phyloP scores from a whole-genome alignment of 345 rosid genomes.

The Mercurialis annua region DNA sequence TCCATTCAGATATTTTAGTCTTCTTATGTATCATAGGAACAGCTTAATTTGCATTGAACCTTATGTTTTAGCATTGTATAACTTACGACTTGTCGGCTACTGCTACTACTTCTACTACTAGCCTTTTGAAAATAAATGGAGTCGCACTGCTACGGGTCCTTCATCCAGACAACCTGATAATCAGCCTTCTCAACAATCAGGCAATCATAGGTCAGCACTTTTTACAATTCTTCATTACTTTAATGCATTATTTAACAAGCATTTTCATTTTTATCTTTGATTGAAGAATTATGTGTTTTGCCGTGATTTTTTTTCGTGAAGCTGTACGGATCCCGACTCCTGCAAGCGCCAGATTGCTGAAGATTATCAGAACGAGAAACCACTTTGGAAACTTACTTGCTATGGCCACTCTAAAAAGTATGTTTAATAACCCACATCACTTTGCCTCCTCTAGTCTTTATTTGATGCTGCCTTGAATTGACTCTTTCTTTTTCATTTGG shows the following conservation, averaged over 20 bases:
- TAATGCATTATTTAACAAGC: background rate
- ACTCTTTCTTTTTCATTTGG: background rate
- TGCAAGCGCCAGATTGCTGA: slow-evolving; percentile 63
- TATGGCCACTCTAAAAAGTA: slow-evolving; percentile 78
- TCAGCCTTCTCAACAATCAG: slow-evolving; percentile 45
- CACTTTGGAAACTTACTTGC: slow-evolving; percentile 90
- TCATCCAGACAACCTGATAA: slow-evolving; percentile 45
- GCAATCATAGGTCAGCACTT: slow-evolving; percentile 58
- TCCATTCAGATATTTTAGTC: background rate
- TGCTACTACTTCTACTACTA: slow-evolving; percentile 31
- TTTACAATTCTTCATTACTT: background rate
- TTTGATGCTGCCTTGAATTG: background rate
- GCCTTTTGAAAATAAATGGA: slow-evolving; percentile 82
- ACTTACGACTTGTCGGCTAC: slow-evolving; percentile 26
- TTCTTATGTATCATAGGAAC: background rate
- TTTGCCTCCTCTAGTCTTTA: background rate
- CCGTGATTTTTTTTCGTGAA: slow-evolving; percentile 29
- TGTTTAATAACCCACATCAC: slow-evolving; percentile 8
- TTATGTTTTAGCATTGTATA: background rate
- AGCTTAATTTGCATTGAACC: no score
- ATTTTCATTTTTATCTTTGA: slow-evolving; percentile 7
- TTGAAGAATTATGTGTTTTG: slow-evolving; percentile 12
- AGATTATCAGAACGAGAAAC: slow-evolving; percentile 77
- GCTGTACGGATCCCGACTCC: slow-evolving; percentile 81
- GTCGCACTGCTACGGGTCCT: slow-evolving; percentile 43